Evolutionary conservation across 2,329 filamentous ascomycete species (phyloP).

Genomic region (Talaromyces funiculosus): DNA sequence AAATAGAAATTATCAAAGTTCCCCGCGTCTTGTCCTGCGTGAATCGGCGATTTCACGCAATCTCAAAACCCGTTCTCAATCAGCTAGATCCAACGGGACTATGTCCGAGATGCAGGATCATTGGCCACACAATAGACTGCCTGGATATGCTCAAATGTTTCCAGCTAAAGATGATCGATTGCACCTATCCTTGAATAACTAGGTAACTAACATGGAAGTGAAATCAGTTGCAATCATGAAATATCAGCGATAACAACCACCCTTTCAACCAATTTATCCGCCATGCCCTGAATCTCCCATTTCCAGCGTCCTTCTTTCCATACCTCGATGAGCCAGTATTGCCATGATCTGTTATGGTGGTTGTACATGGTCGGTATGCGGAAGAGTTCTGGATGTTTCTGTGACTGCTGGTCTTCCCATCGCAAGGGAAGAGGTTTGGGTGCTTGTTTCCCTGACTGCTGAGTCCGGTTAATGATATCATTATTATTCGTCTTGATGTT

Average conservation of each 20-base stretch:
- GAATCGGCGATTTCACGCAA: not conserved
- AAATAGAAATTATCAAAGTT: not conserved
- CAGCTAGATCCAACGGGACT: not conserved
- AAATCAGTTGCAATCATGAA: not conserved
- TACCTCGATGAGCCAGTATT: slow-evolving; percentile 33
- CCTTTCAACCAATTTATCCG: slow-evolving; percentile 37
- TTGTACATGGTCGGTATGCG: slow-evolving; percentile 1
- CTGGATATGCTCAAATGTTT: not conserved
- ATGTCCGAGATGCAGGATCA: not conserved
- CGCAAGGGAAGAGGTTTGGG: not conserved
- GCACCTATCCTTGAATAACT: not conserved
- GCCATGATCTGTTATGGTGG: slow-evolving; percentile 18
- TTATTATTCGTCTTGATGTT: slow-evolving; percentile 18
- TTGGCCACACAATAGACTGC: not conserved
- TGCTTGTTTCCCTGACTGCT: not conserved
- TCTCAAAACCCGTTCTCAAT: not conserved
- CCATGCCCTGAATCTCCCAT: slow-evolving; percentile 35
- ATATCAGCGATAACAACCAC: slow-evolving; percentile 29
- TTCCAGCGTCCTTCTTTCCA: slow-evolving; percentile 39
- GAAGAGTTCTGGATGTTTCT: slow-evolving; percentile 5
- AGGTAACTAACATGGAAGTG: not conserved
- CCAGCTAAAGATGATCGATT: not conserved
- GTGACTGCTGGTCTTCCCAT: not conserved
- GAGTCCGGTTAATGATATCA: not conserved
- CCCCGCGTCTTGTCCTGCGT: not conserved